Percentiles rank a stretch among this genome's conserved stretches.
Conservation (phyloP, 73 alveolate species). For the Tetrahymena elliotti region DNA sequence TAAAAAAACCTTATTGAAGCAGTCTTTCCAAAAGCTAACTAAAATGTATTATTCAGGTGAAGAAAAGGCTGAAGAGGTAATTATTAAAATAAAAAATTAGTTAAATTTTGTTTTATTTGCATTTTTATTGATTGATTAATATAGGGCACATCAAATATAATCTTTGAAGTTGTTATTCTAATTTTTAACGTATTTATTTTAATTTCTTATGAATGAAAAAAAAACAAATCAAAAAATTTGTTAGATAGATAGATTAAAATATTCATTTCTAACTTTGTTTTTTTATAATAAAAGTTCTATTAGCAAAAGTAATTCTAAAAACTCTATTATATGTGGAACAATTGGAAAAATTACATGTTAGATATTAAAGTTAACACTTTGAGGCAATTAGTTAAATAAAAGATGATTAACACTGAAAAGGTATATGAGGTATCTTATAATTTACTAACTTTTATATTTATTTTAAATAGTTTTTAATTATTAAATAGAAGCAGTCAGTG, state of each 20-base stretch:
- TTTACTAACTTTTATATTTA: not conserved
- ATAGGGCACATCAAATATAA: not conserved
- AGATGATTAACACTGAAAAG: not conserved
- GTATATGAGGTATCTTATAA: not conserved
- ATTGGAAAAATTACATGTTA: not conserved
- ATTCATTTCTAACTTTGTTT: not conserved
- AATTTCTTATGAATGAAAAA: not conserved
- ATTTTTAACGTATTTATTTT: not conserved
- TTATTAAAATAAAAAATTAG: too few relatives aligned
- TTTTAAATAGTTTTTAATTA: too few relatives aligned
- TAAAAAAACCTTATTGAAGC: not conserved
- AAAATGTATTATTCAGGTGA: not conserved
- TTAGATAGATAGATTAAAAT: not conserved
- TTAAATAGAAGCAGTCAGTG: not conserved
- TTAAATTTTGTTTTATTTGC: not conserved
- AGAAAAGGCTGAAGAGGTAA: not conserved
- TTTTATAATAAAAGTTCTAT: not conserved
- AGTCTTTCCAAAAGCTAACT: not conserved
- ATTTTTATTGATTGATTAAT: too few relatives aligned
- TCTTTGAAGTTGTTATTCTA: not conserved
- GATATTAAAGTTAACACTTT: not conserved
- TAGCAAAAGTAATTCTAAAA: not conserved
- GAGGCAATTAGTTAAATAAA: not conserved
- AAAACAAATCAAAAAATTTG: not conserved
- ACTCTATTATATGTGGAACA: not conserved